These are phyloP conservation scores for Capsicum pubescens DNA, from an alignment of 257 asterid species.

Conservation along the genomic window DNA sequence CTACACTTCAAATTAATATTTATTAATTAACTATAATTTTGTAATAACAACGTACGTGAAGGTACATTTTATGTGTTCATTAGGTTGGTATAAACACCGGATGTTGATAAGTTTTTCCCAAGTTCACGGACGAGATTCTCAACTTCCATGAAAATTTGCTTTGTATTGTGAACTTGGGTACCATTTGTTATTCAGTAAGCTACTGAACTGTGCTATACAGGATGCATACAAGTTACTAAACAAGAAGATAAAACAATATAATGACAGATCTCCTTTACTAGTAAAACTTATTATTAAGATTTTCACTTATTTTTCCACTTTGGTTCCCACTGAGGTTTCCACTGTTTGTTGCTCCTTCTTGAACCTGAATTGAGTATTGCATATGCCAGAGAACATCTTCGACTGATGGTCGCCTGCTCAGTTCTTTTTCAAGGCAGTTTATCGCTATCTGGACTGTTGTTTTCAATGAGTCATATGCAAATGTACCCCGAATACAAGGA, in stretches of 20 bases:
- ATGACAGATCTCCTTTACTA: not conserved
- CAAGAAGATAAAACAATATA: not conserved
- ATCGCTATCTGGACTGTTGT: constrained; percentile 73
- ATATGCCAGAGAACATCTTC: constrained; percentile 99
- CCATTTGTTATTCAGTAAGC: constrained; percentile 26
- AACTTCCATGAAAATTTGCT: not conserved
- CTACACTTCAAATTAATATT: too few relatives aligned
- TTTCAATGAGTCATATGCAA: constrained; percentile 84
- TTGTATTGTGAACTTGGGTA: not conserved
- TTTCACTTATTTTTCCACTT: constrained; percentile 54
- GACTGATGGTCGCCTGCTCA: constrained; percentile 70
- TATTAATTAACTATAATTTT: too few relatives aligned
- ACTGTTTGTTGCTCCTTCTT: constrained; percentile 96
- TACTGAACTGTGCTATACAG: constrained; percentile 27
- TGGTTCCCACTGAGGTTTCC: constrained; percentile 60
- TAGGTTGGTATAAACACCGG: not conserved
- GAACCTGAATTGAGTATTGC: constrained; percentile 97
- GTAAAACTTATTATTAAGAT: constrained; percentile 56
- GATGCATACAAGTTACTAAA: constrained; percentile 20
- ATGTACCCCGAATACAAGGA: constrained; percentile 83
- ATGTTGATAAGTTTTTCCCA: not conserved
- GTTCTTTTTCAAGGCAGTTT: constrained; percentile 72
- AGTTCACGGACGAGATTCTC: not conserved
- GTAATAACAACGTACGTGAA: not conserved
- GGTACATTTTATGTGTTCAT: not conserved